These are phyloP conservation scores for Colletotrichum sp. DNA, from an alignment of 2,329 filamentous ascomycete species.

Conservation along the genomic window DNA sequence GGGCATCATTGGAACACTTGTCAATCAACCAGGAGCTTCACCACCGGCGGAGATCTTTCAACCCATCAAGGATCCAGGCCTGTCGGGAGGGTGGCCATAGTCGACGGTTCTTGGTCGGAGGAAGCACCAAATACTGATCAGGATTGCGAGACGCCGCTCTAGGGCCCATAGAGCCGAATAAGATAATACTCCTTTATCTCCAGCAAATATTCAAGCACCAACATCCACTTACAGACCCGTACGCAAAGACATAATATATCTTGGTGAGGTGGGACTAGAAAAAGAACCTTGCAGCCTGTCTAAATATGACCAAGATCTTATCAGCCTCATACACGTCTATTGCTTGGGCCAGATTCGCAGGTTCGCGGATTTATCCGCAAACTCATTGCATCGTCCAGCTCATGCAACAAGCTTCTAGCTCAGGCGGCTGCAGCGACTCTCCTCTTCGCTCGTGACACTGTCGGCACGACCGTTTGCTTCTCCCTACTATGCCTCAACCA, in stretches of 20 bases:
- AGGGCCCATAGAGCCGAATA: not conserved
- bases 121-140: not conserved
- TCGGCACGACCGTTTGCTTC: not conserved
- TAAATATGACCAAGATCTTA: not conserved
- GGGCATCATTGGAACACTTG: not conserved
- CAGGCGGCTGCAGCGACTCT: not conserved
- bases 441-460: not conserved
- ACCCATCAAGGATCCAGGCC: not conserved
- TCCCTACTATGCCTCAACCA: not conserved
- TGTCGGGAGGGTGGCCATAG: not conserved
- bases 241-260: not conserved
- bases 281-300: not conserved
- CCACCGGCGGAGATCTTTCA: not conserved
- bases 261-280: not conserved
- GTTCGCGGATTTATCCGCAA: not conserved
- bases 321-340: not conserved
- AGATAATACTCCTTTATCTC: not conserved
- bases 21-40: not conserved
- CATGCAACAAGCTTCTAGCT: not conserved
- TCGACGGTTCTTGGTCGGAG: not conserved
- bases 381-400: not conserved
- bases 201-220: not conserved
- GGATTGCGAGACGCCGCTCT: not conserved
- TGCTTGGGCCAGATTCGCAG: not conserved
- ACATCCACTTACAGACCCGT: not conserved